Conservation (phyloP, 495 filamentous ascomycete genomes). For the Mycothermus thermophilus region DNA sequence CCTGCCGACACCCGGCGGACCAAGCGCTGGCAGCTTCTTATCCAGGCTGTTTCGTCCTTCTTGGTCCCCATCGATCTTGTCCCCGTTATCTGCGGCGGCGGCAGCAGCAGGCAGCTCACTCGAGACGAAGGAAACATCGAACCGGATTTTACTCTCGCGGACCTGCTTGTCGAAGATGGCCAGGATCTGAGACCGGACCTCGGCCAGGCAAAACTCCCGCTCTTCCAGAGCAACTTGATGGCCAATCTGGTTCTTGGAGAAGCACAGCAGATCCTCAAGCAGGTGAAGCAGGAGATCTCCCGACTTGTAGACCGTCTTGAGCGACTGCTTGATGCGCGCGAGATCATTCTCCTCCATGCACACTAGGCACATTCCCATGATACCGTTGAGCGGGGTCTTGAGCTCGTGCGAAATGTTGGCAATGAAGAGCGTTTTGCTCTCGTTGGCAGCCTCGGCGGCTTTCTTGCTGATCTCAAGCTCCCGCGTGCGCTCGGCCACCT, state of each 20-base stretch:
- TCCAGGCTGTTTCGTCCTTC: slow-evolving; percentile 22
- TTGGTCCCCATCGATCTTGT: slow-evolving; percentile 16
- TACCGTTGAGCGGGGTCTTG: slow-evolving; percentile 85
- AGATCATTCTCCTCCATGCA: slow-evolving; percentile 82
- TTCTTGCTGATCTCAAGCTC: slow-evolving; percentile 81
- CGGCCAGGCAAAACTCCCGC: slow-evolving; percentile 67
- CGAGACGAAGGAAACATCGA: slow-evolving; percentile 54
- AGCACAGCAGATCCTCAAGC: slow-evolving; percentile 80
- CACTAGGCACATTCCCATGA: slow-evolving; percentile 82
- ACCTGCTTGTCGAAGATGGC: slow-evolving; percentile 86
- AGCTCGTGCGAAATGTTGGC: slow-evolving; percentile 93
- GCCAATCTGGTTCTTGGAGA: slow-evolving; percentile 88
- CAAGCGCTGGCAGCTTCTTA: slow-evolving; percentile 33
- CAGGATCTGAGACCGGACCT: slow-evolving; percentile 62
- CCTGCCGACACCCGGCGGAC: slow-evolving; percentile 46
- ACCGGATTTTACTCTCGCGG: slow-evolving; percentile 57
- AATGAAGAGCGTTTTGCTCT: slow-evolving; percentile 90
- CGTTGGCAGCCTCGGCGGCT: slow-evolving; percentile 81
- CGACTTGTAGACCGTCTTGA: slow-evolving; percentile 80
- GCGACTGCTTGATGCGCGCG: slow-evolving; percentile 57
- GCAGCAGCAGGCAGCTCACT: no score
- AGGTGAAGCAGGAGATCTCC: slow-evolving; percentile 77
- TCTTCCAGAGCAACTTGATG: slow-evolving; percentile 65
- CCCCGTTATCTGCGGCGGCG: slow-evolving; percentile 19
- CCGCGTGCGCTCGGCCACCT: slow-evolving; percentile 66